These are phyloP conservation scores for Eruca vesicaria DNA, from an alignment of 441 rosid species.

Conservation along the genomic window DNA sequence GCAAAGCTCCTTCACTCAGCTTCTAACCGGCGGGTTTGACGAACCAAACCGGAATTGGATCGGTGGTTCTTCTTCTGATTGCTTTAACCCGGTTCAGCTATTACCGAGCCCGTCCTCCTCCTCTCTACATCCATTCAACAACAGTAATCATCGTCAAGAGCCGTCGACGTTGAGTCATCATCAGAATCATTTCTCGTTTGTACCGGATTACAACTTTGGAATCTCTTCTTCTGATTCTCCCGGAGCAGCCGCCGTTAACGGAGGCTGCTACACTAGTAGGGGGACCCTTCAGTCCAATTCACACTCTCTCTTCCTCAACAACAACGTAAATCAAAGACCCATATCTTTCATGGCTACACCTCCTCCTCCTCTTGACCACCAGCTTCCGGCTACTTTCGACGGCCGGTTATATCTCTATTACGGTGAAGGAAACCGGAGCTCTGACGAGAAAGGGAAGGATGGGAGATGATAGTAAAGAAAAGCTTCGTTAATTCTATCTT, in stretches of 20 bases:
- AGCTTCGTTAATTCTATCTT: slow-evolving; percentile 1
- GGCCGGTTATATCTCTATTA: slow-evolving; percentile 72
- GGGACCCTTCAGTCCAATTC: slow-evolving; percentile 99
- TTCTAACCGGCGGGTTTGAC: slow-evolving; percentile 62
- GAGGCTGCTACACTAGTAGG: slow-evolving; percentile 76
- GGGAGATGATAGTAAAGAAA: slow-evolving; percentile 47
- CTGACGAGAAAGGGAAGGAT: slow-evolving; percentile 69
- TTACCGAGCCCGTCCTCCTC: slow-evolving; percentile 31
- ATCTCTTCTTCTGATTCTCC: slow-evolving; percentile 49
- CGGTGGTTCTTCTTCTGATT: slow-evolving; percentile 61
- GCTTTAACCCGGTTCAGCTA: slow-evolving; percentile 45
- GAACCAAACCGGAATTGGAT: slow-evolving; percentile 27
- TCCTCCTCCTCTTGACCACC: slow-evolving; percentile 55
- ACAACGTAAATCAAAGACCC: slow-evolving; percentile 58
- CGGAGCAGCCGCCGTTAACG: slow-evolving; percentile 21
- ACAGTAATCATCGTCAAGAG: slow-evolving; percentile 4
- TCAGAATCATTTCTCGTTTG: slow-evolving; percentile 60
- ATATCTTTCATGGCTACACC: slow-evolving; percentile 55
- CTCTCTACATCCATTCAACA: slow-evolving; percentile 18
- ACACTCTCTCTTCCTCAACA: slow-evolving; percentile 65
- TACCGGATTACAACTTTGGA: slow-evolving; percentile 62
- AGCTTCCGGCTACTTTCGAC: slow-evolving; percentile 56
- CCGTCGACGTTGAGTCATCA: slow-evolving; percentile 35
- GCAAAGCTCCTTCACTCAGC: slow-evolving; percentile 79
- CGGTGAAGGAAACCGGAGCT: slow-evolving; percentile 55